Base-by-base conservation (phyloP, 2,329 filamentous ascomycete species). In the Neofusicoccum parvum region DNA sequence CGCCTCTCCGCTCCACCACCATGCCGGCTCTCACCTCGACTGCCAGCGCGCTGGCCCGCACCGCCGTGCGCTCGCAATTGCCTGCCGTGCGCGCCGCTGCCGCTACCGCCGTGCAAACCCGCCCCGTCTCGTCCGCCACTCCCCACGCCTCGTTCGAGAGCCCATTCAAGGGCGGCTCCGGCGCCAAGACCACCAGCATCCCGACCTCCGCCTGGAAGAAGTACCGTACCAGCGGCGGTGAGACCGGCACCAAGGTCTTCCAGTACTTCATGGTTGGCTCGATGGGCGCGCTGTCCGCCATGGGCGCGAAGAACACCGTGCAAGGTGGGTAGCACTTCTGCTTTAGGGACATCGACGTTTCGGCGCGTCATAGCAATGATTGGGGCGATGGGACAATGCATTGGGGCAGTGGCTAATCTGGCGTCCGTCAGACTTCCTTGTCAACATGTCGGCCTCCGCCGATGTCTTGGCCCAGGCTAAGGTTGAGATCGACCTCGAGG, bases 391-490 rank as follows among this genome's bases (percentile, higher is more conserved):
- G 48, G 12, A 20, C 59, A 51, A 39, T 27, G 39, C n/a, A 66
- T 65, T 62, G 32, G 39, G 27, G 27, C 20, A 23, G 20, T 62
- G 6, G 65, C 62, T 67, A 50, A 67, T 65, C 34, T 43, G 65
- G 48, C 66, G 69, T 68, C 69, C 62, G 72, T 71, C 82, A 99
- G 95, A 99, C 84, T 99, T 99, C 88, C 87, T 99, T 70, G 92
- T 97, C 85, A 99, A 97, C 89, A 98, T 99, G 96, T 96, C 94
- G 76, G 95, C 95, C 69, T 99, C 95, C 68, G 95, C 95, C 82
- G 95, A 99, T 78, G 93, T 99, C 78, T 84, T 99, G 83, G 95
- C 96, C 79, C 96, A 97, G 89, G 95, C 95, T 81, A 99, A 99
- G 90, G 95, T 99, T 74, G 95, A 99, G 86, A 91, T 99, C 74